Percentiles rank a stretch among this genome's conserved stretches.
Conservation (phyloP, 1,139 yeast genomes). For the Candida sp. region DNA sequence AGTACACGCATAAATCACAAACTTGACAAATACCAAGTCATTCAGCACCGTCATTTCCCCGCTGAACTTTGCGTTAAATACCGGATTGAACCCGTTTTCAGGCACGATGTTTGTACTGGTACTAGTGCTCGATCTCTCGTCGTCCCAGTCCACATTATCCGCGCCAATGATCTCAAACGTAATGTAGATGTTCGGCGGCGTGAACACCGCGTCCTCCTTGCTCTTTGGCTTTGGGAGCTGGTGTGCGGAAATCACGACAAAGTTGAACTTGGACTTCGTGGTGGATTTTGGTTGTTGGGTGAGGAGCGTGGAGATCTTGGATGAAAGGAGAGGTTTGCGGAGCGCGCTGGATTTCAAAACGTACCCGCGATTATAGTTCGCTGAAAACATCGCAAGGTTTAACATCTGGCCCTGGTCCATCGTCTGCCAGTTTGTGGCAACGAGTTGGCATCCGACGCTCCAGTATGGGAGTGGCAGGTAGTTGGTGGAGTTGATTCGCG, state of each 20-base stretch:
- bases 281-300: background rate
- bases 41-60: conserved; percentile 37
- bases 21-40: conserved; percentile 38
- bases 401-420: conserved; percentile 88
- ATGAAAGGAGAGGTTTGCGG: conserved; percentile 34
- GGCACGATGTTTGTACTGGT: conserved; percentile 39
- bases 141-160: conserved; percentile 25
- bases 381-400: conserved; percentile 83
- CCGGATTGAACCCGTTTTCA: conserved; percentile 85
- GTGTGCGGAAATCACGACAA: conserved; percentile 80
- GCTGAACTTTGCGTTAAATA: conserved; percentile 65
- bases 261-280: conserved; percentile 21
- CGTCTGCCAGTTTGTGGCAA: conserved; percentile 97
- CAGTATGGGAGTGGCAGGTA: conserved; percentile 81
- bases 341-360: conserved; percentile 69
- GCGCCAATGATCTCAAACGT: conserved; percentile 60
- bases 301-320: conserved; percentile 10
- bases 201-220: conserved; percentile 29
- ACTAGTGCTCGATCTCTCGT: conserved; percentile 9
- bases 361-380: conserved; percentile 68
- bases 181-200: conserved; percentile 58
- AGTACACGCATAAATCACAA: conserved; percentile 25
- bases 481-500: conserved; percentile 77
- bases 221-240: conserved; percentile 71
- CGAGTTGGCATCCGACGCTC: conserved; percentile 91